Conservation (phyloP, 2,329 filamentous ascomycete genomes). For the Phialophora tarda region DNA sequence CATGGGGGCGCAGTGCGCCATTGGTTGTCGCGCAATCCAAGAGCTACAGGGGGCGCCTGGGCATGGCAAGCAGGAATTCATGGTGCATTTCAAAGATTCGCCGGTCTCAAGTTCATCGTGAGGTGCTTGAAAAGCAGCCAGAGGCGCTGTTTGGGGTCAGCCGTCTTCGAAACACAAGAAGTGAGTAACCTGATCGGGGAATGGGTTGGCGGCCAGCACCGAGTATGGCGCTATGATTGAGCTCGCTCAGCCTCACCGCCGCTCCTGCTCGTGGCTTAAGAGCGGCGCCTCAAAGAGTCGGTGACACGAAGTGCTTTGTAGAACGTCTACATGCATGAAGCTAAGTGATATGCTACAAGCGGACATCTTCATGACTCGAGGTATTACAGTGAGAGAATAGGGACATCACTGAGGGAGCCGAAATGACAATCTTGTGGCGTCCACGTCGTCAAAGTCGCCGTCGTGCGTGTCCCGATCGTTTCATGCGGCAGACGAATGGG, state of each 20-base stretch:
- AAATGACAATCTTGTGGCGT: not conserved
- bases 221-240: not conserved
- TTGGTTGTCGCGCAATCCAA: not conserved
- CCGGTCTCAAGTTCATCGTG: not conserved
- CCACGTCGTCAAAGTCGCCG: not conserved
- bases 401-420: not conserved
- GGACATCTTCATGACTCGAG: not conserved
- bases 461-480: not conserved
- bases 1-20: not conserved
- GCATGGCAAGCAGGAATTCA: not conserved
- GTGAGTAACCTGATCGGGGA: not conserved
- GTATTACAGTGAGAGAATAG: not conserved
- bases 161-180: not conserved
- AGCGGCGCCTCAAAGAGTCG: not conserved
- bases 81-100: not conserved
- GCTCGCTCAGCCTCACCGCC: slow-evolving; percentile 11
- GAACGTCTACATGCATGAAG: not conserved
- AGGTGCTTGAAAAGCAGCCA: not conserved
- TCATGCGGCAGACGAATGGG: not conserved
- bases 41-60: not conserved
- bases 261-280: not conserved
- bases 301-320: not conserved
- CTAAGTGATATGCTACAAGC: not conserved
- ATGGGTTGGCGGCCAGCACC: not conserved
- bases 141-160: slow-evolving; percentile 1